Base-by-base conservation (phyloP, 768 basidiomycete species). In the Steccherinum ochraceum region DNA sequence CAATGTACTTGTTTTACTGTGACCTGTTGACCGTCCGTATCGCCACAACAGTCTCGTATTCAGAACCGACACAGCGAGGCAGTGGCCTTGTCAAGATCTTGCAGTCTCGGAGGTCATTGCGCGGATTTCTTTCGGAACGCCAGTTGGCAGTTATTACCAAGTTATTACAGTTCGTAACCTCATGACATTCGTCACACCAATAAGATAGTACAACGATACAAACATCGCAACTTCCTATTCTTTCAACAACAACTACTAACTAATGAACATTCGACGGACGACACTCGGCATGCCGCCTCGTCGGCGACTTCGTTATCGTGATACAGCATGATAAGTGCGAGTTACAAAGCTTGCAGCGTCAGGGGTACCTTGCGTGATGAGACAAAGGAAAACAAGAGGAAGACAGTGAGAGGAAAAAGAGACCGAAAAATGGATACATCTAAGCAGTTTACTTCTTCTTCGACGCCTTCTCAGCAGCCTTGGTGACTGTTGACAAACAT, bases 391-490 rank as follows among this genome's bases (percentile, higher is more conserved):
- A 59, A 67, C 63, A 66, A 65, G 67, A 66, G 72, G 68, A 52
- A 69, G 67, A 74, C 52, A 55, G 50, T 70, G 74, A 76, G 72
- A 75, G 72, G 16, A 73, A 73, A 68, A 48, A 52, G 47, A 58
- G 56, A 50, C 46, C 54, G 54, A 49, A 54, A 52, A 57, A 46
- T 40, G 20, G 64, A 73, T 78, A 82, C 79, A 78, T 70, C 69
- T 69, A 67, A 57, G 57, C 59, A 80, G 61, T 78, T 85, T 89
- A 90, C 78, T 90, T 90, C 87, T 90, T 90, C 89, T 91, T 91
- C 76, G 81, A 68, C 61, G 92, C 93, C 79, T 94, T 94, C 85
- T 93, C 92, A 57, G 92, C 92, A 56, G 92, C 85, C 84, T 93
- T 93, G 61, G 91, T 93, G 63, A 93, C 89, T 88, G 48, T 42